Base-by-base conservation (phyloP, 805 yeast genomes). In the Yamadazyma philogaea region DNA sequence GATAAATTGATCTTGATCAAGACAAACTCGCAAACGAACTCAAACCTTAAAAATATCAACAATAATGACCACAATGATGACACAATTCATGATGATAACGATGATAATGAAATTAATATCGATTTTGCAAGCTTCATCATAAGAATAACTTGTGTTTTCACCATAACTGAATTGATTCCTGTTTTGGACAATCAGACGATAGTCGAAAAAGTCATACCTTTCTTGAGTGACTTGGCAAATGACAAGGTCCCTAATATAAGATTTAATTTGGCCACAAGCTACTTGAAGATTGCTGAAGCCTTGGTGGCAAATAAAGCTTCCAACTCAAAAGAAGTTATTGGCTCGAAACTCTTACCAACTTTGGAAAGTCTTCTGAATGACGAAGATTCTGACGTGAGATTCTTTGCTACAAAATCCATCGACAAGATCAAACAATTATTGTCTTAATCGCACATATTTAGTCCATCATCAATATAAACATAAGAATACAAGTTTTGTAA, bases 161-260 rank as follows among this genome's bases (percentile, higher is more conserved):
- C 97, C 4, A 77, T 93, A 51, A 84, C 91, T n/a, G 81, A 82
- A 47, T 72, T 93, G 51, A 78, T 85, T 28, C 84, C 89, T 6
- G 96, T 82, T 27, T 77, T 91, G 20, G 66, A 72, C 46, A 64
- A 72, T 30, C 66, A 65, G 14, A 77, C 82, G 34, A 77, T 86
- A 17, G 70, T 78, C 31, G 72, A 73, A 31, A 82, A 82, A 51
- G 77, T 90, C 34, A 70, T 89, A 54, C 96, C 97, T 18, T 90
- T 87, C 56, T 72, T 93, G 47, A 75, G 80, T 51, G 80, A 78
- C 37, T 72, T 91, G 54, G 73, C 81, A 30, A 72, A 71, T 30
- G 99, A 93, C 66, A 76, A 81, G 6, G 97, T 93, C 43, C 96
- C 99, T 54, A 93, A 93, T 63, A 90, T 93, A 49, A 78, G 97